Conservation (phyloP, 23 red algal genomes). For the Gracilaria gracilis region DNA sequence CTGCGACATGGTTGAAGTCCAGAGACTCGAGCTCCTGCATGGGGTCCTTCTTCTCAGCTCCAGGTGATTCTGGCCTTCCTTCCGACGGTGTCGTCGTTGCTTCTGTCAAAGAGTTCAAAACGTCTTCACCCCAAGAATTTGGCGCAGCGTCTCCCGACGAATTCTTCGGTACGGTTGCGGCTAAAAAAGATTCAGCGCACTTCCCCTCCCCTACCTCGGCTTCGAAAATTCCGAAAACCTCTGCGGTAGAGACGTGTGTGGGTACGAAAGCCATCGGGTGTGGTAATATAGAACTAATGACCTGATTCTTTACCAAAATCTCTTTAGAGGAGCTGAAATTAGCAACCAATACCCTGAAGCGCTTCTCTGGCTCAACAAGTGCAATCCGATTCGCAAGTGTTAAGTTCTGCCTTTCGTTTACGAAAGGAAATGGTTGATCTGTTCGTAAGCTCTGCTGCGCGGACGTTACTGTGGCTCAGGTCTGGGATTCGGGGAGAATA, state of each 20-base stretch:
- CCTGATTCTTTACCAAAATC: not conserved
- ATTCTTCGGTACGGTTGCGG: too few species aligned
- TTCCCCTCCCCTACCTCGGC: too few species aligned
- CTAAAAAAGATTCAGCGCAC: too few species aligned
- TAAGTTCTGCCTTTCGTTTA: not conserved
- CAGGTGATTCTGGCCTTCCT: too few species aligned
- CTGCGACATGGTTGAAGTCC: too few species aligned
- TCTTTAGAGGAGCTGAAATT: not conserved
- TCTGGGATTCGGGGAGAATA: not conserved
- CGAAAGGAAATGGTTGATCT: not conserved
- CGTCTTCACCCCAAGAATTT: too few species aligned
- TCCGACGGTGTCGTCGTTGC: too few species aligned
- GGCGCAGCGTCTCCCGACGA: too few species aligned
- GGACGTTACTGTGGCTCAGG: conserved; percentile 2
- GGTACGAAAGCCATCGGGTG: not conserved
- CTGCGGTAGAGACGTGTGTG: not conserved
- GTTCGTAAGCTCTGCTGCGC: not conserved
- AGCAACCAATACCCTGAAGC: not conserved
- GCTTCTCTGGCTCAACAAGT: not conserved
- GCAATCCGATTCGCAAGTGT: not conserved
- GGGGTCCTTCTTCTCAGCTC: too few species aligned
- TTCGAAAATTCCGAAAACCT: not conserved
- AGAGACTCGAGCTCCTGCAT: too few species aligned
- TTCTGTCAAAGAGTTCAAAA: too few species aligned
- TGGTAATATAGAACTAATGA: not conserved